These are phyloP conservation scores for Dipodascus geniculatus DNA, from an alignment of 805 yeast genomes.

Conservation along the genomic window DNA sequence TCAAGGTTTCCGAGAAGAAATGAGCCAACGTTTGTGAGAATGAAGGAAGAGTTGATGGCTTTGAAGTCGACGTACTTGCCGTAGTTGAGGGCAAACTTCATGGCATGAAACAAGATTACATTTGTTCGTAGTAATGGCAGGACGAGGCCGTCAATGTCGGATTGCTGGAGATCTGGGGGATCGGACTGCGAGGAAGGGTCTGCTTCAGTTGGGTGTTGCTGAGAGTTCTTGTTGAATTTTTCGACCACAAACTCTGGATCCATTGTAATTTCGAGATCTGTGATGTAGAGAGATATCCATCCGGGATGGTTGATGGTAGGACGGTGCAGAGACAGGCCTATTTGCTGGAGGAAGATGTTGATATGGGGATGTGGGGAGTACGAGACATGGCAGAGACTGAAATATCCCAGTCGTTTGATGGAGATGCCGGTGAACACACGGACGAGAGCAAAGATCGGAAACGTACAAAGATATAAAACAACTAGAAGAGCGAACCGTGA, in stretches of 20 bases:
- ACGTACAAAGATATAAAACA: conserved; percentile 22
- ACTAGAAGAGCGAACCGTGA: conserved; percentile 6
- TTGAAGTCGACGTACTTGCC: conserved; percentile 20
- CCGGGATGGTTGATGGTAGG: conserved; percentile 32
- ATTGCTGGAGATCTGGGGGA: background rate
- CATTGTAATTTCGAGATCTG: conserved; percentile 22
- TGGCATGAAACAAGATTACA: conserved; percentile 12
- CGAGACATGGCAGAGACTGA: conserved; percentile 27
- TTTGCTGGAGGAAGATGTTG: conserved; percentile 23
- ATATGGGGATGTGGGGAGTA: conserved; percentile 26
- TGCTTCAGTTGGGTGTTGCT: background rate
- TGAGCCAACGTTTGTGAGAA: conserved; percentile 17
- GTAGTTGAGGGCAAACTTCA: conserved; percentile 11
- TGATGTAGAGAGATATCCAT: conserved; percentile 24
- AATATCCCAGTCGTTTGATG: conserved; percentile 31
- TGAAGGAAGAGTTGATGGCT: conserved; percentile 17
- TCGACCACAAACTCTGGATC: conserved; percentile 15
- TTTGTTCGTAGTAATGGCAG: conserved; percentile 14
- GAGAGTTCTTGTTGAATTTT: background rate
- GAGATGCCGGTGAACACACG: conserved; percentile 31
- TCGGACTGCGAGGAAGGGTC: background rate
- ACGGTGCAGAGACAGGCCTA: conserved; percentile 28
- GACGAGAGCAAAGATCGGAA: conserved; percentile 27
- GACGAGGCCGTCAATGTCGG: background rate
- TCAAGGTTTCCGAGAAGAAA: conserved; percentile 20